These are phyloP conservation scores for Boletus fagicola DNA, from an alignment of 768 basidiomycete genomes.

Conservation along the genomic window DNA sequence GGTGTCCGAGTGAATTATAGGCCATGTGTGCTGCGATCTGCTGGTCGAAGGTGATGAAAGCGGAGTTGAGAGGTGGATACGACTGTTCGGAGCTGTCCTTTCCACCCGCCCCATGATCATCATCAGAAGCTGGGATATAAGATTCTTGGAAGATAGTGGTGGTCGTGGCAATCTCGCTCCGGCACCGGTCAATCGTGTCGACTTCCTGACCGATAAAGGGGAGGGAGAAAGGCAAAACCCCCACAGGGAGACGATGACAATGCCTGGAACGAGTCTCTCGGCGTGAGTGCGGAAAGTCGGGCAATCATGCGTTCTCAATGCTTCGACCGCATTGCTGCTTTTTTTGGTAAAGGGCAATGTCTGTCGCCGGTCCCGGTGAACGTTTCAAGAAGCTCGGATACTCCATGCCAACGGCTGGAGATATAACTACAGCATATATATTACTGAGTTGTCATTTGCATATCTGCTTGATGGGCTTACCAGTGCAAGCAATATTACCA, in stretches of 20 bases:
- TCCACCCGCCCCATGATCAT: conserved; percentile 10
- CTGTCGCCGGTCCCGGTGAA: too few species aligned
- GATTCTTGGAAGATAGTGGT: conserved; percentile 31
- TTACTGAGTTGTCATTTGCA: too few species aligned
- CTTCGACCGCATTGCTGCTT: too few species aligned
- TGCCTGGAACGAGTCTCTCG: conserved; percentile 61
- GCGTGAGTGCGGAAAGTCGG: too few species aligned
- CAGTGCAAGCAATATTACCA: too few species aligned
- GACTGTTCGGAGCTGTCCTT: conserved; percentile 23
- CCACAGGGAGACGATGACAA: conserved; percentile 66
- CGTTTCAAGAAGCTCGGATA: too few species aligned
- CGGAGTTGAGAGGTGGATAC: conserved; percentile 65
- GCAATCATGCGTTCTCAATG: too few species aligned
- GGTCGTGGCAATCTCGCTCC: conserved; percentile 65
- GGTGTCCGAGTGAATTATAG: conserved; percentile 68
- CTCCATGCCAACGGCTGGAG: too few species aligned
- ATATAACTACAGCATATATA: too few species aligned
- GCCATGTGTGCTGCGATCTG: conserved; percentile 94
- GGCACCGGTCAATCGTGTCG: conserved; percentile 89
- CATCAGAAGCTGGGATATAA: conserved; percentile 23
- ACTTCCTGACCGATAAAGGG: conserved; percentile 83
- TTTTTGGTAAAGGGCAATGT: too few species aligned
- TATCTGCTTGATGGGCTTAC: too few species aligned
- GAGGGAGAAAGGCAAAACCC: conserved; percentile 54
- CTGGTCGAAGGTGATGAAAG: conserved; percentile 88